Conservation (phyloP, 208 protist genomes). For the Trypanosoma lewisi region DNA sequence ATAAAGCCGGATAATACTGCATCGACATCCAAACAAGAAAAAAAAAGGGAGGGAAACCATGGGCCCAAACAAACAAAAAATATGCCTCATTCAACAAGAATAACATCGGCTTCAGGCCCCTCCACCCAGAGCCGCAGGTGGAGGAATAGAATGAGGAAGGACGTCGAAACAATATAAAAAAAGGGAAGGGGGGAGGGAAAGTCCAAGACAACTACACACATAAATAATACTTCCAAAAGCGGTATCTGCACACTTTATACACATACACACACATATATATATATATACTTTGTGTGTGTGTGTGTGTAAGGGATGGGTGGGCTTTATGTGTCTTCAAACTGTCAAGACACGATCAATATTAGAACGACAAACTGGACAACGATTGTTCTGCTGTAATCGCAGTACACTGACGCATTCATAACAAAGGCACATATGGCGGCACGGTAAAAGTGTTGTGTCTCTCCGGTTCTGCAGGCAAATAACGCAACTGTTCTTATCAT, state of each 20-base stretch:
- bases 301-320: too few species aligned
- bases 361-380: constrained; percentile 89
- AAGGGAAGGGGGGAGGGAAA: too few species aligned
- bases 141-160: too few species aligned
- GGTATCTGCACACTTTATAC: background rate
- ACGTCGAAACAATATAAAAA: too few species aligned
- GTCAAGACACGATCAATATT: constrained; percentile 74
- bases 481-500: constrained; percentile 64
- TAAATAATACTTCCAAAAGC: too few species aligned
- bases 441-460: constrained; percentile 90
- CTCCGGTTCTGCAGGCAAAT: constrained; percentile 83
- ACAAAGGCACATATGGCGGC: constrained; percentile 92
- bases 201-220: too few species aligned
- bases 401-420: constrained; percentile 79
- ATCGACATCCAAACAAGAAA: too few species aligned
- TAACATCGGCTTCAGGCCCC: background rate
- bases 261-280: background rate
- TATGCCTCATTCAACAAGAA: constrained; percentile 4
- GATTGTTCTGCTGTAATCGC: constrained; percentile 63
- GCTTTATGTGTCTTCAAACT: too few species aligned
- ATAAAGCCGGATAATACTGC: too few species aligned
- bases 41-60: constrained; percentile 19
- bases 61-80: background rate
- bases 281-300: background rate
- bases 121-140: background rate